phyloP scores from a whole-genome alignment of 148 eudicot genomes.

The Oxyria digyna region DNA sequence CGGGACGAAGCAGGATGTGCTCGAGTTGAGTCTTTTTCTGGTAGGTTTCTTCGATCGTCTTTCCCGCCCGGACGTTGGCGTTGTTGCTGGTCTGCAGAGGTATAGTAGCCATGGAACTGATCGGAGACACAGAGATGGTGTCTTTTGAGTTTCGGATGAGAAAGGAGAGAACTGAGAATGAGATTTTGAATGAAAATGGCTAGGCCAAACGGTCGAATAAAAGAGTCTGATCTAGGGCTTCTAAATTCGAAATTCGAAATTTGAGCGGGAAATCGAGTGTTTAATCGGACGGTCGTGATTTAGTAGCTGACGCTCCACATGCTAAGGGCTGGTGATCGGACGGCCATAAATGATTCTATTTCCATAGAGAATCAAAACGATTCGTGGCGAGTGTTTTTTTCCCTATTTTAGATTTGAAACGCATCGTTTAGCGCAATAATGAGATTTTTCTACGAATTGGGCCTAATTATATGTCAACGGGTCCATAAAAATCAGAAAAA shows the following conservation, averaged over 20 bases:
- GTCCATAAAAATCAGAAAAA: too few species aligned
- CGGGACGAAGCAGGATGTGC: conserved; percentile 97
- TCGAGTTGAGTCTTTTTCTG: conserved; percentile 89
- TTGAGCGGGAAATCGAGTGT: neutral
- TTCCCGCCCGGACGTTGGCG: conserved; percentile 34
- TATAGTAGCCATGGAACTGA: conserved; percentile 17
- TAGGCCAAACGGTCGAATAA: neutral
- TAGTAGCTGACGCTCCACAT: neutral
- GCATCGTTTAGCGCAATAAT: too few species aligned
- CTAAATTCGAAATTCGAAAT: neutral
- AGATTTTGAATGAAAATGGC: neutral
- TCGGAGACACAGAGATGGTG: conserved; percentile 38
- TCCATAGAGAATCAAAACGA: too few species aligned
- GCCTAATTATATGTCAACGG: too few species aligned
- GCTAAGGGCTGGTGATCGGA: too few species aligned
- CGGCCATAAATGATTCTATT: too few species aligned
- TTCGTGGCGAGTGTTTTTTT: too few species aligned
- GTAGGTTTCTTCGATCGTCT: conserved; percentile 85
- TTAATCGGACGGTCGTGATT: neutral
- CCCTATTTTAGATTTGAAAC: too few species aligned
- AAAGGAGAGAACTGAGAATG: neutral
- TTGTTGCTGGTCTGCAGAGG: conserved; percentile 48
- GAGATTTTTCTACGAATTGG: too few species aligned
- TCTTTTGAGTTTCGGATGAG: conserved; percentile 6
- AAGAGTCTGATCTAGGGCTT: neutral